Conservation (phyloP, 2,329 filamentous ascomycete species). For the Venturia carpophila region DNA sequence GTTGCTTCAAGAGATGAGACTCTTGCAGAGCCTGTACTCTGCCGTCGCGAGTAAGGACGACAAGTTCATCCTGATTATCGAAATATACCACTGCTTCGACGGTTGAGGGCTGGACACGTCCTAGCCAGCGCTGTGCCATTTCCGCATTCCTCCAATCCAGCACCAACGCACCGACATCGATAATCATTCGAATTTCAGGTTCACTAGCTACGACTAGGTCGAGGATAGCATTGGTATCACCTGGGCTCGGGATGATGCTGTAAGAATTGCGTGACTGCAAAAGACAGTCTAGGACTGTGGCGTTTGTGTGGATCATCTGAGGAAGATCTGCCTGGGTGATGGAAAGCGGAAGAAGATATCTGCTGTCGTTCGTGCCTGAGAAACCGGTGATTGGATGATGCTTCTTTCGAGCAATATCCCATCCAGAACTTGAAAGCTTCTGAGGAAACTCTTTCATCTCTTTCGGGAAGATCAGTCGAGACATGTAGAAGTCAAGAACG, state of each 20-base stretch:
- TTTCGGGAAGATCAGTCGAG: slow-evolving; percentile 50
- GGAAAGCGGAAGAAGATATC: slow-evolving; percentile 47
- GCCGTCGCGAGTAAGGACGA: slow-evolving; percentile 44
- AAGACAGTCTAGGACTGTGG: slow-evolving; percentile 53
- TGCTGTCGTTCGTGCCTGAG: slow-evolving; percentile 60
- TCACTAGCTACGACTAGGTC: slow-evolving; percentile 34
- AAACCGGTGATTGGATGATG: slow-evolving; percentile 55
- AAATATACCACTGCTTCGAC: slow-evolving; percentile 50
- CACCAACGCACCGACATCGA: slow-evolving; percentile 65
- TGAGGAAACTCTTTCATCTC: slow-evolving; percentile 55
- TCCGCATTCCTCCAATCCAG: slow-evolving; percentile 53
- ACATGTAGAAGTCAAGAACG: slow-evolving; percentile 57
- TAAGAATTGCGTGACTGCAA: slow-evolving; percentile 46
- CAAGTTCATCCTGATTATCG: slow-evolving; percentile 47
- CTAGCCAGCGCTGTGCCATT: slow-evolving; percentile 50
- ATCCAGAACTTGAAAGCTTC: slow-evolving; percentile 59
- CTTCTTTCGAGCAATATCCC: slow-evolving; percentile 52
- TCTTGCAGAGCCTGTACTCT: slow-evolving; percentile 44
- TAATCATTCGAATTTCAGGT: slow-evolving; percentile 47
- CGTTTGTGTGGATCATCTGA: slow-evolving; percentile 57
- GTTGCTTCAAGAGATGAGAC: slow-evolving; percentile 50
- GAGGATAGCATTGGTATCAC: slow-evolving; percentile 37
- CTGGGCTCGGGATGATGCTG: slow-evolving; percentile 19
- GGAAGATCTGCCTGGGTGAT: slow-evolving; percentile 50
- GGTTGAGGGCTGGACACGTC: slow-evolving; percentile 18